phyloP scores from a whole-genome alignment of 495 filamentous ascomycete species.

The Articulospora tetracladia region DNA sequence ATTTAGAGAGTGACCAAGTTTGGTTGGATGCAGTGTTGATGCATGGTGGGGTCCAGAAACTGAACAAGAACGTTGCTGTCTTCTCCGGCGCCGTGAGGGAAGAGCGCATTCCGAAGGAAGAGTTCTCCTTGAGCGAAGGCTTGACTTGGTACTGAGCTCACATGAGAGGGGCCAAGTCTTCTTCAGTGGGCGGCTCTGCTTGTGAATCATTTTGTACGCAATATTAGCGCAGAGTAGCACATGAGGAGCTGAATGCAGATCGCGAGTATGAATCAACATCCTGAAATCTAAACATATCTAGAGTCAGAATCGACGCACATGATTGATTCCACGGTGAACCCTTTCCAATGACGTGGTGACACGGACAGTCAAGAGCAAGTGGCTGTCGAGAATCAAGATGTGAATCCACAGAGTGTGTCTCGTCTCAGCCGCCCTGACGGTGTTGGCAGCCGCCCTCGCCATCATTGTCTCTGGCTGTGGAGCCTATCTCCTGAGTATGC shows the following conservation, averaged over 20 bases:
- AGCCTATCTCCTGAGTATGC: no score
- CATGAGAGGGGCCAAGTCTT: no score
- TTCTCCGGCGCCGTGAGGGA: not conserved
- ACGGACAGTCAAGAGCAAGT: not conserved
- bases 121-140: no score
- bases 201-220: no score
- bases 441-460: no score
- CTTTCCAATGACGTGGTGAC: no score
- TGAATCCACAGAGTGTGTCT: no score
- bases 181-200: no score
- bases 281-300: not conserved
- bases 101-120: not conserved
- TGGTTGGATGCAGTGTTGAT: conserved; percentile 20
- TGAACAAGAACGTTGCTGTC: conserved; percentile 10
- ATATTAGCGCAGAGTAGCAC: not conserved
- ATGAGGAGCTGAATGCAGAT: not conserved
- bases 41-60: conserved; percentile 11
- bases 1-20: conserved; percentile 26
- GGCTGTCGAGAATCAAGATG: no score
- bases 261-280: not conserved
- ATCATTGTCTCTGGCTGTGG: no score
- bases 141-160: not conserved
- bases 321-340: no score
- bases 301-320: not conserved
- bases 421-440: no score